These are phyloP conservation scores for Amanita pseudoporphyria DNA, from an alignment of 768 basidiomycete genomes.

Conservation along the genomic window DNA sequence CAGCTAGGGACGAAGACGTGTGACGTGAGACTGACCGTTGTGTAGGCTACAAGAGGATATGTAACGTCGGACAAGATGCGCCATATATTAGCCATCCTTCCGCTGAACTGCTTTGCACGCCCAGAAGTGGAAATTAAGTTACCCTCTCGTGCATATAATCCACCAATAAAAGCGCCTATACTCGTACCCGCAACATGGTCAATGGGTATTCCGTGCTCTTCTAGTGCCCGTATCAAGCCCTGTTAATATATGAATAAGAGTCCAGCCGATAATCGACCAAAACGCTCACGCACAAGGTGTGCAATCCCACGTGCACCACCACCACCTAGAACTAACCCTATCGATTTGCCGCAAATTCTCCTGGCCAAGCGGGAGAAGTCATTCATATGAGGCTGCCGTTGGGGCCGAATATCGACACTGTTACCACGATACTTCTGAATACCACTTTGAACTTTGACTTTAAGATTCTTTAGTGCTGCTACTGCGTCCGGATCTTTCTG, in stretches of 20 bases:
- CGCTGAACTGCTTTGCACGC: conserved; percentile 85
- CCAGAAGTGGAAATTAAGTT: conserved; percentile 81
- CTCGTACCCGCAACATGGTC: conserved; percentile 91
- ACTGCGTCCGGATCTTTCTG: conserved; percentile 84
- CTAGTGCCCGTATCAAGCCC: conserved; percentile 90
- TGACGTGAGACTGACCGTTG: conserved; percentile 41
- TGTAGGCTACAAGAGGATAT: conserved; percentile 88
- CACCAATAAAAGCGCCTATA: conserved; percentile 89
- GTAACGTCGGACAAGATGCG: conserved; percentile 89
- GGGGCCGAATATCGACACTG: conserved; percentile 51
- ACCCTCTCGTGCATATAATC: conserved; percentile 90
- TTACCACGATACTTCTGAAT: conserved; percentile 80
- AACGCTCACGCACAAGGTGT: conserved; percentile 23
- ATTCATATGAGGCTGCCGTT: conserved; percentile 72
- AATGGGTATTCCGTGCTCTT: conserved; percentile 88
- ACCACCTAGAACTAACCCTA: conserved; percentile 92
- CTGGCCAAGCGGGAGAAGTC: conserved; percentile 92
- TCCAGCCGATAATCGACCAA: not conserved
- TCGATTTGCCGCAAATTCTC: conserved; percentile 84
- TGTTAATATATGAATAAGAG: conserved; percentile 19
- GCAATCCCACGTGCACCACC: conserved; percentile 83
- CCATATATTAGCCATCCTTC: conserved; percentile 92
- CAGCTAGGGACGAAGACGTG: conserved; percentile 1
- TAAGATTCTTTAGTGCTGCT: conserved; percentile 82
- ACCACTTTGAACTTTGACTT: conserved; percentile 82